Evolutionary conservation across 2,329 filamentous ascomycete species (phyloP).

Genomic region (Aspergillus japonicus): DNA sequence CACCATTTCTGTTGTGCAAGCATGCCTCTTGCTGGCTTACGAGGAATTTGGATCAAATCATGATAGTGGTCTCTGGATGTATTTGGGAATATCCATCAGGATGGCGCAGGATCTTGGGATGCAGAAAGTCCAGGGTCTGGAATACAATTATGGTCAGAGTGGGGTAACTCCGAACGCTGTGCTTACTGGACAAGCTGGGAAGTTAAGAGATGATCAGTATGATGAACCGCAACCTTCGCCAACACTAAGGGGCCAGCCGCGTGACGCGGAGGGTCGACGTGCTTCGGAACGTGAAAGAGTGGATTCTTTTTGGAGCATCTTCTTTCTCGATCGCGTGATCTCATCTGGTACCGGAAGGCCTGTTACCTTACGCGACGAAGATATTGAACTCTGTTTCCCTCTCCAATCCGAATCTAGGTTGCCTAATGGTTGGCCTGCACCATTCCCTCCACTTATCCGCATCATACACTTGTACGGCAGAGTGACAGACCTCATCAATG

Average conservation of each 20-base stretch:
- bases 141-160: slow-evolving; percentile 53
- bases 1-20: slow-evolving; percentile 78
- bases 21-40: slow-evolving; percentile 79
- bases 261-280: slow-evolving; percentile 58
- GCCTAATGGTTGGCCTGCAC: slow-evolving; percentile 68
- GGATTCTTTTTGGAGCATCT: slow-evolving; percentile 88
- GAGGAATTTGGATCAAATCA: slow-evolving; percentile 86
- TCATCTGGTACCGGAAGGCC: slow-evolving; percentile 83
- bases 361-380: slow-evolving; percentile 78
- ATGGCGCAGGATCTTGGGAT: slow-evolving; percentile 78
- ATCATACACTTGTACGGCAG: slow-evolving; percentile 85
- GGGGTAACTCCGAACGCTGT: slow-evolving; percentile 58
- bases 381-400: slow-evolving; percentile 76
- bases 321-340: slow-evolving; percentile 82
- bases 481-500: slow-evolving; percentile 80
- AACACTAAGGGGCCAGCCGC: slow-evolving; percentile 28
- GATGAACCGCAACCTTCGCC: slow-evolving; percentile 42
- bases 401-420: slow-evolving; percentile 53
- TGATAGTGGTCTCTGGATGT: slow-evolving; percentile 92
- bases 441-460: slow-evolving; percentile 75
- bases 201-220: slow-evolving; percentile 46
- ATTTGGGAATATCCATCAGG: slow-evolving; percentile 80
- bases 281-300: slow-evolving; percentile 74
- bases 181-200: slow-evolving; percentile 44
- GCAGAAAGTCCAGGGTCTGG: slow-evolving; percentile 75